Percentiles rank a stretch among this genome's conserved stretches.
These are phyloP conservation scores for Colletotrichum somersetense DNA, from an alignment of 2,329 filamentous ascomycete species.

Conservation along the genomic window DNA sequence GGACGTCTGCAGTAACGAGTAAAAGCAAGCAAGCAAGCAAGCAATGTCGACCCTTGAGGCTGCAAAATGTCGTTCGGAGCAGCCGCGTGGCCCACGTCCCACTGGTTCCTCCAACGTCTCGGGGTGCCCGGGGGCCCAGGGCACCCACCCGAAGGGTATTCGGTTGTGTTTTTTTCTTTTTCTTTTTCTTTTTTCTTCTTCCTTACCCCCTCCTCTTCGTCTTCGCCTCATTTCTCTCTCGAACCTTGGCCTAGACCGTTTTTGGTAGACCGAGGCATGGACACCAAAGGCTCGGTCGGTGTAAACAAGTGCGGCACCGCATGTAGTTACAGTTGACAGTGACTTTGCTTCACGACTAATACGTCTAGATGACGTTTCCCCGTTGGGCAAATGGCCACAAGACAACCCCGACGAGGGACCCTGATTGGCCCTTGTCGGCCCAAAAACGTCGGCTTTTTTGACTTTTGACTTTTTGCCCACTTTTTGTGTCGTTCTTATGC, in stretches of 20 bases:
- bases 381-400: conserved; percentile 32
- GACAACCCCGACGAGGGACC: conserved; percentile 2
- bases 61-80: conserved; percentile 12
- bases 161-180: neutral
- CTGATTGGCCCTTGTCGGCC: conserved; percentile 22
- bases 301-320: neutral
- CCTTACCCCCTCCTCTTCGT: neutral
- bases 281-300: neutral
- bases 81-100: conserved; percentile 26
- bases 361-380: conserved; percentile 38
- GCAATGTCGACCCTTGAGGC: neutral
- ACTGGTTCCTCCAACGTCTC: conserved; percentile 28
- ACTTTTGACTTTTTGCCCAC: neutral
- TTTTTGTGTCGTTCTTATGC: neutral
- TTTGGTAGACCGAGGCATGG: conserved; percentile 25
- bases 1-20: neutral
- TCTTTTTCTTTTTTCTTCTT: neutral
- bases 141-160: neutral
- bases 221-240: conserved; percentile 3
- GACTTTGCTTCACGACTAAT: conserved; percentile 14
- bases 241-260: conserved; percentile 23
- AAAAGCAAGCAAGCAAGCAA: neutral
- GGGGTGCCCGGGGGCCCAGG: conserved; percentile 23
- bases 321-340: neutral
- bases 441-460: neutral